phyloP scores from a whole-genome alignment of 2,329 filamentous ascomycete genomes.

The Trichoderma sp. region DNA sequence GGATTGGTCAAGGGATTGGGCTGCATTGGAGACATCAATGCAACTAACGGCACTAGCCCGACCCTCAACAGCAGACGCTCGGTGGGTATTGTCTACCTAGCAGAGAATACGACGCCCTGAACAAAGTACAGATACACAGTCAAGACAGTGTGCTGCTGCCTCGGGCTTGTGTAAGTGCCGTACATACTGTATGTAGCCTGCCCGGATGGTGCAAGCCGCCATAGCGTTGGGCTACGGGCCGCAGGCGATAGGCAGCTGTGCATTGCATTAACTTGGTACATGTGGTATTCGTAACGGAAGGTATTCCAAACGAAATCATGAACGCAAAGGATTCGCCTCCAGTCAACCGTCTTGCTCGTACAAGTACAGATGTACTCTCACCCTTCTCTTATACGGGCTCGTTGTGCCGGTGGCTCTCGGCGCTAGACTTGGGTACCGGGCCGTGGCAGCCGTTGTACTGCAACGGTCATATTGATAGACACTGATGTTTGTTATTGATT shows the following conservation, averaged over 20 bases:
- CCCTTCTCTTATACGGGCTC: neutral
- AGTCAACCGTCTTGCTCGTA: neutral
- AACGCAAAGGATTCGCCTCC: neutral
- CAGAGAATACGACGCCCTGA: neutral
- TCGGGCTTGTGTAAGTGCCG: neutral
- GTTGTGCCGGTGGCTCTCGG: neutral
- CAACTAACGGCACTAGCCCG: slow-evolving; percentile 18
- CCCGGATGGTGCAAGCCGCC: neutral
- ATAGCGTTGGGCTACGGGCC: slow-evolving; percentile 18
- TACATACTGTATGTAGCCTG: neutral
- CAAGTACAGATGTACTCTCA: neutral
- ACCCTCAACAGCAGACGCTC: slow-evolving; percentile 5
- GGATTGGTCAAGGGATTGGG: slow-evolving; percentile 16
- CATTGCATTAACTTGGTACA: slow-evolving; percentile 5
- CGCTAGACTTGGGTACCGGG: slow-evolving; percentile 7
- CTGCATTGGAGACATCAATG: slow-evolving; percentile 18
- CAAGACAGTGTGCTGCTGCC: neutral
- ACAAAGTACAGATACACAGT: neutral
- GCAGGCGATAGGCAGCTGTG: slow-evolving; percentile 19
- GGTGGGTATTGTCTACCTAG: neutral
- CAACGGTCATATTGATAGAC: neutral
- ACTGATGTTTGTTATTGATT: neutral
- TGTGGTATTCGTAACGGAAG: neutral
- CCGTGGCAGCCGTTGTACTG: neutral
- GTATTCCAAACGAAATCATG: neutral